Base-by-base conservation (phyloP, 2,329 filamentous ascomycete genomes). In the Microthyrium microscopicum region DNA sequence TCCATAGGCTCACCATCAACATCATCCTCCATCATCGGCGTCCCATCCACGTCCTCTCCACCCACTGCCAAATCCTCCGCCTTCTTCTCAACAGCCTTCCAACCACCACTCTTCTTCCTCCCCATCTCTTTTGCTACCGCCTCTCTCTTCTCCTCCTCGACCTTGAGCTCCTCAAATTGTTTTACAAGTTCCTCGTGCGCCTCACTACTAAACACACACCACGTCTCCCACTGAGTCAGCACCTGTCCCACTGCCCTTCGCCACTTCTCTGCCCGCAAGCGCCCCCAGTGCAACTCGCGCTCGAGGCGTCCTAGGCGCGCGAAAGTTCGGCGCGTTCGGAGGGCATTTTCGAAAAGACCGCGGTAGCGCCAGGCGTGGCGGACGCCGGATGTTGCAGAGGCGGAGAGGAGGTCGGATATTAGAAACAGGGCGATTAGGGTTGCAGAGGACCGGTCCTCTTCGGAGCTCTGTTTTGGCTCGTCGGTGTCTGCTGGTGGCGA, bases 281-380 rank as follows among this genome's bases (percentile, higher is more conserved):
- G 71, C 7, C 85, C 85, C 83, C 84, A 92, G 28, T 66, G 64
- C 16, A 79, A 57, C 34, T 70, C 73, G 44, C 77, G 74, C 5
- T 83, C 73, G 39, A 91, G 66, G 35, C 68, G 59, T 1, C 84
- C 84, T 3, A 94, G 64, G 28, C 68, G 65, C 46, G 80, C 77
- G 46, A 93, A 92, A 0, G 76, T 71, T 37, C 71, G 69, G 36
- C 73, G 69, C 6, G 68, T 58, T 20, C 70, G 71, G 17, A 94
- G 61, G 1, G 77, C 71, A 1, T 64, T 61, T 50, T 91, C 83
- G 40, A 93, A 83, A 3, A 87, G 64, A 42, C 79, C 73, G 16
- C 84, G 67, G 48, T 84, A 93, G 34, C 83, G 76, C 81, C 84
- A 93, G 3, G 81, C 80, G 50, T 85, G 80, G 2, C 80, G 73